A percentile compares a stretch with the other conserved stretches of the same genome.
Conservation (phyloP, 768 basidiomycete genomes). For the Dioszegia hungarica region DNA sequence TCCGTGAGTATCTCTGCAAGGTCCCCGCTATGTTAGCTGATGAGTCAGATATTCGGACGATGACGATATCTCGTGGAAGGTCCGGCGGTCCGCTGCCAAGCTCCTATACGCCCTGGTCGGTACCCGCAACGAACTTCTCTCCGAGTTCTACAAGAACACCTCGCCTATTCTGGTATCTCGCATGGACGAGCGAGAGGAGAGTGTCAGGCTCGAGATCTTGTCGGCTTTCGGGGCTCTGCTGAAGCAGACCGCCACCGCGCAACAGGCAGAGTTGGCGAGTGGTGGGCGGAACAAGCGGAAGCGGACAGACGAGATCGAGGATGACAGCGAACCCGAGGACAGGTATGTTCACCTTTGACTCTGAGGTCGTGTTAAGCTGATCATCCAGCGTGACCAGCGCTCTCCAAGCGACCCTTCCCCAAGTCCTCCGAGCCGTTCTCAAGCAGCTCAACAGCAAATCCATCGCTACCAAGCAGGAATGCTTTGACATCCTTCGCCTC, state of each 20-base stretch:
- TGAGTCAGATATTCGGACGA: slow-evolving; percentile 81
- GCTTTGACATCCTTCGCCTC: slow-evolving; percentile 70
- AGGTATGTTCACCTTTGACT: slow-evolving; percentile 22
- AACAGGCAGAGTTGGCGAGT: slow-evolving; percentile 52
- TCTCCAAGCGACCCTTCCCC: slow-evolving; percentile 62
- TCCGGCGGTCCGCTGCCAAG: slow-evolving; percentile 88
- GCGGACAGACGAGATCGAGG: slow-evolving; percentile 52
- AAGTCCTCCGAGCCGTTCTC: slow-evolving; percentile 72
- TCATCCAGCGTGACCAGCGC: slow-evolving; percentile 18
- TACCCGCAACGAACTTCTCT: slow-evolving; percentile 82
- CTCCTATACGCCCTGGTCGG: slow-evolving; percentile 75
- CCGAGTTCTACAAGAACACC: slow-evolving; percentile 71
- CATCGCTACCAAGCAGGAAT: slow-evolving; percentile 73
- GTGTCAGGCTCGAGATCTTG: slow-evolving; percentile 89
- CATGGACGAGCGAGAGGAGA: slow-evolving; percentile 91
- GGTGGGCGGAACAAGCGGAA: slow-evolving; percentile 52
- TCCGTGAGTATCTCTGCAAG: slow-evolving; percentile 56
- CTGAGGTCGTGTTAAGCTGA: background rate
- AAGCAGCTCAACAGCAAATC: slow-evolving; percentile 83
- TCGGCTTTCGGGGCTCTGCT: slow-evolving; percentile 74
- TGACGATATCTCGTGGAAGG: slow-evolving; percentile 97
- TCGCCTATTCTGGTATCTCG: slow-evolving; percentile 85
- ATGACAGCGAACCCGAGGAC: slow-evolving; percentile 42
- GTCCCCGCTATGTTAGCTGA: background rate
- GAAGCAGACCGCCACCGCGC: slow-evolving; percentile 65